phyloP scores from a whole-genome alignment of 2,329 filamentous ascomycete genomes.

The Xylariaceae sp. region DNA sequence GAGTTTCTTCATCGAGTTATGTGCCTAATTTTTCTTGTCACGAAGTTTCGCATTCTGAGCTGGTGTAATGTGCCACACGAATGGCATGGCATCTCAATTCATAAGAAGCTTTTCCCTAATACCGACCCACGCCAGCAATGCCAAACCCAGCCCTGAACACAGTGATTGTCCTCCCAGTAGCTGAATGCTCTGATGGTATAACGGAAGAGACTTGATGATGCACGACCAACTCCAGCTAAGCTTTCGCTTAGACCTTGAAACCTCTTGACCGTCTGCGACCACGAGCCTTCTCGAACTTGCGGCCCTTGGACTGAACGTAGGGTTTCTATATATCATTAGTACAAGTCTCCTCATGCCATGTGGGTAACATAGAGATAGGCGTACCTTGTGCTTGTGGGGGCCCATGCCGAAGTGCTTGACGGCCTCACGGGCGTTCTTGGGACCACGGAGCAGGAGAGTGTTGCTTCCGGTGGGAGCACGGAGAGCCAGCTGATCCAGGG shows the following conservation, averaged over 20 bases:
- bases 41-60: slow-evolving; percentile 23
- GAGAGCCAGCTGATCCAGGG: slow-evolving; percentile 95
- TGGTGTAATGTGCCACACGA: slow-evolving; percentile 30
- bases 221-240: slow-evolving; percentile 40
- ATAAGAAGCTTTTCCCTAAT: slow-evolving; percentile 47
- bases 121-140: slow-evolving; percentile 57
- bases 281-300: slow-evolving; percentile 99
- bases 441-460: slow-evolving; percentile 94
- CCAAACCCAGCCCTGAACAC: slow-evolving; percentile 45
- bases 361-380: slow-evolving; percentile 35
- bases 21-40: slow-evolving; percentile 15
- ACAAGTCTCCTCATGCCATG: neutral
- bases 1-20: neutral
- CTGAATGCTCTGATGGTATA: slow-evolving; percentile 39
- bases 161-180: slow-evolving; percentile 37
- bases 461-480: slow-evolving; percentile 95
- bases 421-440: slow-evolving; percentile 97
- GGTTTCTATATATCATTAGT: slow-evolving; percentile 75
- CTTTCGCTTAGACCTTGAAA: slow-evolving; percentile 95
- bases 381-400: slow-evolving; percentile 95
- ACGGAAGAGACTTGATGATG: slow-evolving; percentile 41
- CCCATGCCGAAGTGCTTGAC: slow-evolving; percentile 99
- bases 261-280: slow-evolving; percentile 97
- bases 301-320: slow-evolving; percentile 96
- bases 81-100: slow-evolving; percentile 44